Base-by-base conservation (phyloP, 306 rosid genomes). In the Alnus glutinosa region DNA sequence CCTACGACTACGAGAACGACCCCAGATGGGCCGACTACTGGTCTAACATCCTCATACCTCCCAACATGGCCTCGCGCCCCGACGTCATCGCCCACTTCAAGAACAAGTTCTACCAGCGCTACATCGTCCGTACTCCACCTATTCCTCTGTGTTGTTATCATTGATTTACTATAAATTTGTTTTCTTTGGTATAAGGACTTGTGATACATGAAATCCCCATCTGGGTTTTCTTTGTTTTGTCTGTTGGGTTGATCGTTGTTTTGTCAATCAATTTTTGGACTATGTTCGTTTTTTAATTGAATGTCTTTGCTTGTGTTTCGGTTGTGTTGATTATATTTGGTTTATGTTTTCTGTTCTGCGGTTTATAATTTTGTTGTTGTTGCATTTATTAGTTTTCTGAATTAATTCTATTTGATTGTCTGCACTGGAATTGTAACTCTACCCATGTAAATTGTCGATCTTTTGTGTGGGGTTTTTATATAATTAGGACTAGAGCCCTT, bases 1-100 rank as follows among this genome's bases (percentile, higher is more conserved):
- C 98, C 0, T 93, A 89, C 78, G 98, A 93, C 78, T 96, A 96
- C 86, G 99, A 96, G 34, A 86, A 83, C 82, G 99, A 96, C 73
- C 73, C 92, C 1, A 85, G 91, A 79, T 96, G 98, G 99, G 88
- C 89, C 18, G 96, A 89, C 58, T 96, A 96, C 84, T 96, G 97
- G 98, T 79, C 89, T 82, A 96, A 96, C 83, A 83, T 96, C 78
- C 96, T 96, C 88, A 89, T 96, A 75, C 99, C 99, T 83, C 94
- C 96, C 11, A 81, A 85, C 63, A 82, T 90, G 91, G 73, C 96
- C 48, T 87, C 96, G 4, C 90, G 92, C 68, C 30, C 80, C 71
- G 99, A 91, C 57, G 97, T 96, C 47, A 79, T 91, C 47, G 77
- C 79, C 4, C 98, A 96, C 86, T 96, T 74, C 91, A 93, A 93